Conservation (phyloP, 768 basidiomycete species). For the Cystoderma amianthinum region DNA sequence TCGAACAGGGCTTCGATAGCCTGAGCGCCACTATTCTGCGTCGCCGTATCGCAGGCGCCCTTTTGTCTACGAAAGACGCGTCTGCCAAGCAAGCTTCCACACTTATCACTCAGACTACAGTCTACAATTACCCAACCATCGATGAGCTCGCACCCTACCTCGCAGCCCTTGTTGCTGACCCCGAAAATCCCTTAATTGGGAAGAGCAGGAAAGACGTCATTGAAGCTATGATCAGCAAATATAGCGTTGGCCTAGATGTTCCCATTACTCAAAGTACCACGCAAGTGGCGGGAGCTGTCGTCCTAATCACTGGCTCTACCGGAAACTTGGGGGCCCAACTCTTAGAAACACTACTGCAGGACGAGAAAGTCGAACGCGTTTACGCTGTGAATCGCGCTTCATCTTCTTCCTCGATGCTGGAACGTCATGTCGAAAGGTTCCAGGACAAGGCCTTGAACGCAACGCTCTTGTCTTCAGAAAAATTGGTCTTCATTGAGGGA, state of each 20-base stretch:
- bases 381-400: conserved; percentile 20
- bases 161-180: neutral
- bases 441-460: conserved; percentile 17
- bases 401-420: conserved; percentile 4
- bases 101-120: conserved; percentile 24
- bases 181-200: conserved; percentile 1
- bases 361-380: conserved; percentile 17
- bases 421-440: conserved; percentile 14
- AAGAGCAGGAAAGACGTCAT: conserved; percentile 10
- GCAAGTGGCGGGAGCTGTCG: conserved; percentile 8
- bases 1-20: conserved; percentile 27
- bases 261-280: neutral
- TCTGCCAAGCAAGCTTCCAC: conserved; percentile 10
- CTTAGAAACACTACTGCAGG: conserved; percentile 25
- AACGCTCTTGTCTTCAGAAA: conserved; percentile 11
- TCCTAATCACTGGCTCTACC: conserved; percentile 18
- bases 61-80: conserved; percentile 9
- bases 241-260: conserved; percentile 15
- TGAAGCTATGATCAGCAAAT: conserved; percentile 28
- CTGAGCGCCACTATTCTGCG: conserved; percentile 30
- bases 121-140: conserved; percentile 37
- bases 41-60: conserved; percentile 25
- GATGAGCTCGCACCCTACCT: conserved; percentile 11
- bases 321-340: conserved; percentile 26
- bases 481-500: conserved; percentile 20